These are phyloP conservation scores for Fusarium falciforme DNA, from an alignment of 2,329 filamentous ascomycete genomes.

Conservation along the genomic window DNA sequence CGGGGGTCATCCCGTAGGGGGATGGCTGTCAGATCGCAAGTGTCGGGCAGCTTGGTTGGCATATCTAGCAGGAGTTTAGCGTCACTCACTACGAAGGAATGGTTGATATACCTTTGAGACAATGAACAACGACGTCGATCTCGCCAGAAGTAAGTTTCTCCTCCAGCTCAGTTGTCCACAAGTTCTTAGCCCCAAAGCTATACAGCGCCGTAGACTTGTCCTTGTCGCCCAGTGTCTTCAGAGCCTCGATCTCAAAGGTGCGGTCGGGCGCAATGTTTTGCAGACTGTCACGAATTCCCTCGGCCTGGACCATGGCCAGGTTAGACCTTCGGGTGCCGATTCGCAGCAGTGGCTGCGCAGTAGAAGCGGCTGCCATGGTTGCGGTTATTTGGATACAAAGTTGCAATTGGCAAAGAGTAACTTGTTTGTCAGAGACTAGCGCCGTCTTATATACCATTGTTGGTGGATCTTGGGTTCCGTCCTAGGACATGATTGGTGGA, in stretches of 20 bases:
- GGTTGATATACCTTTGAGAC: not conserved
- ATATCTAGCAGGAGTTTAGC: not conserved
- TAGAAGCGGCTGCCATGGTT: not conserved
- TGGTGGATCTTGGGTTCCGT: not conserved
- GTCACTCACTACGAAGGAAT: rapidly evolving
- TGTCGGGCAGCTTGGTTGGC: not conserved
- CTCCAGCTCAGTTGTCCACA: not conserved
- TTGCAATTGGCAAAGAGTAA: not conserved
- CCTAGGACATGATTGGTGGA: not conserved
- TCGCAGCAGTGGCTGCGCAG: not conserved
- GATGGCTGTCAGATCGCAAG: not conserved
- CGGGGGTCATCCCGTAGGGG: not conserved
- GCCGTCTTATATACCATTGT: not conserved
- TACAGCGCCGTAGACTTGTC: not conserved
- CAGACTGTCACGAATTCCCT: not conserved
- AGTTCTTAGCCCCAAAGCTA: not conserved
- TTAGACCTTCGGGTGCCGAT: not conserved
- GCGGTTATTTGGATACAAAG: not conserved
- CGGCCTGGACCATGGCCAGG: not conserved
- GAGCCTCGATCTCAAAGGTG: not conserved
- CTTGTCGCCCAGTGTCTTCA: not conserved
- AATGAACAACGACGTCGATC: not conserved
- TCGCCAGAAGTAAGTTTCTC: not conserved
- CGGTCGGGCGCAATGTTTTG: not conserved
- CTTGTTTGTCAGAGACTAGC: not conserved